Percentiles rank a stretch among this genome's conserved stretches.
Conservation (phyloP, 768 basidiomycete genomes). For the Mycena filopes region DNA sequence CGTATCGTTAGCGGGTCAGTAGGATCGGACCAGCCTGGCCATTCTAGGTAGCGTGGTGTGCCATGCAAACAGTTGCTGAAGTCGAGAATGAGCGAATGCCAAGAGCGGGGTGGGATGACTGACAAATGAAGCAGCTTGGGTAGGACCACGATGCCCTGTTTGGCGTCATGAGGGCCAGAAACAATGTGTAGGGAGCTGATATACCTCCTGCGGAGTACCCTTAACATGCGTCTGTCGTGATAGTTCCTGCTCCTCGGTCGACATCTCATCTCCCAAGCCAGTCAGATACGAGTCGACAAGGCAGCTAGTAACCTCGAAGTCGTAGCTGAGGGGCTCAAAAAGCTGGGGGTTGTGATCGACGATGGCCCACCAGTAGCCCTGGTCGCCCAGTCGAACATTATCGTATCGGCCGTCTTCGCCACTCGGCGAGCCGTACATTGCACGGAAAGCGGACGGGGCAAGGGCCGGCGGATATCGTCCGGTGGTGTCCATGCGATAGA, state of each 20-base stretch:
- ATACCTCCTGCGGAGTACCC: constrained; percentile 52
- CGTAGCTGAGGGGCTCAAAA: constrained; percentile 54
- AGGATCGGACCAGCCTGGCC: constrained; percentile 59
- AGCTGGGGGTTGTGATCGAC: constrained; percentile 54
- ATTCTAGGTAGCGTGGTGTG: constrained; percentile 53
- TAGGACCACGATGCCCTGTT: constrained; percentile 49
- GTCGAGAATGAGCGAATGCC: neutral
- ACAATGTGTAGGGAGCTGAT: neutral
- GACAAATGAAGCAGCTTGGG: constrained; percentile 64
- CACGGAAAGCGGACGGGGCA: constrained; percentile 53
- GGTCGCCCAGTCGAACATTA: constrained; percentile 61
- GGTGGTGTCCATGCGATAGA: constrained; percentile 45
- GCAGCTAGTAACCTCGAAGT: constrained; percentile 62
- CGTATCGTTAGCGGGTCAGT: constrained; percentile 48
- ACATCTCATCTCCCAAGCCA: constrained; percentile 53
- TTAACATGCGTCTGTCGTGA: constrained; percentile 45
- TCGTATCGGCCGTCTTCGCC: constrained; percentile 49
- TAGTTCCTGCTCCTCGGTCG: constrained; percentile 48
- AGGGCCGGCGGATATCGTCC: constrained; percentile 44
- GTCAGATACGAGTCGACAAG: constrained; percentile 57
- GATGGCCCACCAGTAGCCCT: constrained; percentile 67
- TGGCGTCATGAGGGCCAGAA: neutral
- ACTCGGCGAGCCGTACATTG: constrained; percentile 54
- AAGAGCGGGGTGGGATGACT: constrained; percentile 31
- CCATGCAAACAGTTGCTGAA: constrained; percentile 57